Conservation (phyloP, 352 stramenopile species). For the Thalassiosira sp. region DNA sequence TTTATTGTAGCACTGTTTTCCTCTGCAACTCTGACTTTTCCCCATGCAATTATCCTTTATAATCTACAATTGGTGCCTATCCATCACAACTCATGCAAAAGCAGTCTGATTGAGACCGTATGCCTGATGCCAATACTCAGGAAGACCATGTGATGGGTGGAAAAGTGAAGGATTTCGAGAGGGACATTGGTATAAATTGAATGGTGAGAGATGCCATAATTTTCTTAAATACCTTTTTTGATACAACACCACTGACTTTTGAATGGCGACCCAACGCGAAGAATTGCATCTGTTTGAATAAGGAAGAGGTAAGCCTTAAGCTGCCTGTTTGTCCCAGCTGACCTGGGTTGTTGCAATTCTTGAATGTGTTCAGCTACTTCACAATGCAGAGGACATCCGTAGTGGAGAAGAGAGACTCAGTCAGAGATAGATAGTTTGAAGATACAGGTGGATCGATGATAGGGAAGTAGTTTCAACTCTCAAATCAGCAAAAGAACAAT, state of each 20-base stretch:
- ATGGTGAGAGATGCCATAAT: conserved; percentile 3
- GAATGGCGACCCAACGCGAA: conserved; percentile 50
- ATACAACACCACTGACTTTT: too few species aligned
- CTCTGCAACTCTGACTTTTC: too few species aligned
- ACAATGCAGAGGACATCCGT: conserved; percentile 33
- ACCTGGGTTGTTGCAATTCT: too few species aligned
- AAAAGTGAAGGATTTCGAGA: conserved; percentile 51
- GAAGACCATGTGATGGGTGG: conserved; percentile 30
- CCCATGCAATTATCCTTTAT: too few species aligned
- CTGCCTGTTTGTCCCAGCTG: too few species aligned
- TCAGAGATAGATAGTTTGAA: conserved; percentile 51
- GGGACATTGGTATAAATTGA: conserved; percentile 35
- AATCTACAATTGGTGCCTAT: too few species aligned
- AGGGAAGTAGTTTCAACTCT: too few species aligned
- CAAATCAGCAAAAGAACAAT: too few species aligned
- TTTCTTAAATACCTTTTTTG: too few species aligned
- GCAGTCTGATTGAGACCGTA: conserved; percentile 33
- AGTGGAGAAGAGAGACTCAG: conserved; percentile 34
- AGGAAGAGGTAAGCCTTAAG: too few species aligned
- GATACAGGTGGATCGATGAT: conserved; percentile 47
- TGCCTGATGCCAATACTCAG: conserved; percentile 36
- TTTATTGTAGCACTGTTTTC: too few species aligned
- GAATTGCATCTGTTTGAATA: conserved; percentile 36
- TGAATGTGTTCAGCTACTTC: conserved; percentile 27
- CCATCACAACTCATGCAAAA: conserved; percentile 31